Base-by-base conservation (phyloP, 352 stramenopile genomes). In the Pythium vanterpoolii region DNA sequence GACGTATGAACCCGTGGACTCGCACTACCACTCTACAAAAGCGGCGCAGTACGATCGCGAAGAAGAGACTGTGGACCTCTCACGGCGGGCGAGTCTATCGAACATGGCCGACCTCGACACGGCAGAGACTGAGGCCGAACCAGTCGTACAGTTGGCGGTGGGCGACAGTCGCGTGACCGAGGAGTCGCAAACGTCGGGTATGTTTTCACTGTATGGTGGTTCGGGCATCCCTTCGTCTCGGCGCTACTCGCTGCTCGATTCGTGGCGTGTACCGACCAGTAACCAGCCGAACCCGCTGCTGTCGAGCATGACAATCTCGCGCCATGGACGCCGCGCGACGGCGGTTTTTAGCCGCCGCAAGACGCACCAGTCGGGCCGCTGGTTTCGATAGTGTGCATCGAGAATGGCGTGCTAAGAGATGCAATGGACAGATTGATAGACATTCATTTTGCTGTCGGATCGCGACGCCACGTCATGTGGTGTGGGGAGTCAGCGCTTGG, bases 1-100 rank as follows among this genome's bases (percentile, higher is more conserved):
- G 43, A 73, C 63, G 33, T 89, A 89, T 53, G 83, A 90, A 44
- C 80, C 82, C 9, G 65, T 76, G 6, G 73, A 89, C 36, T 81
- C 73, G 4, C 67, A 87, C 30, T 93, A 93, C 49, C 83, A 90
- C 50, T 88, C 83, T 13, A 85, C 56, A 18, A 89, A 90, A 49
- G 80, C 83, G 36, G 74, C 71, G 0, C 69, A 93, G 51, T 93
- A 93, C 44, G 77, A 83, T n/a, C 67, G 85, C 10, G 66, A 87
- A 30, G 66, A 79, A 4, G 62, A 72, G 28, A 68, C 75, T 16
- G 60, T 52, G 18, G 69, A 79, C 3, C 58, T 60, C 3, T 54
- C 55, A 10, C 55, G 49, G 4, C 62, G 62, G 10, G 47, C 50
- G 5, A 69, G 62, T 36, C 24, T 68, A 16, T 56, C 61, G 4